phyloP scores from a whole-genome alignment of 2,329 filamentous ascomycete species.

The Eurotiales sp. region DNA sequence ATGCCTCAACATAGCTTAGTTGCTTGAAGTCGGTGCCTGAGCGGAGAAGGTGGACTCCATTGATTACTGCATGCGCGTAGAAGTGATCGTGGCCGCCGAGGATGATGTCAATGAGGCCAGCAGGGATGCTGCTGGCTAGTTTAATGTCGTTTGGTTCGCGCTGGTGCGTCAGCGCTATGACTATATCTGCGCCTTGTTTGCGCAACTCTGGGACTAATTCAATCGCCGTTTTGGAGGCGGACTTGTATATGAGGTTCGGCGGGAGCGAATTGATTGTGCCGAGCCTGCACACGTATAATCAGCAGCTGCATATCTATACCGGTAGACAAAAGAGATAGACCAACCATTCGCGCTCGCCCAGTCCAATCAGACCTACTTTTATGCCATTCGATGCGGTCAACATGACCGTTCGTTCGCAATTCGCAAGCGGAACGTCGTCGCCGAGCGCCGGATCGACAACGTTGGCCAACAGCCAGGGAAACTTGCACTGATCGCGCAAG shows the following conservation, averaged over 20 bases:
- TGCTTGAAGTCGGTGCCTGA: slow-evolving; percentile 92
- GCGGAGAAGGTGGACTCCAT: slow-evolving; percentile 77
- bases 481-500: slow-evolving; percentile 69
- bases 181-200: slow-evolving; percentile 73
- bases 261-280: slow-evolving; percentile 84
- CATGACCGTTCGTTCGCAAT: slow-evolving; percentile 71
- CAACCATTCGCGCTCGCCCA: slow-evolving; percentile 80
- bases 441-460: slow-evolving; percentile 80
- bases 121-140: slow-evolving; percentile 66
- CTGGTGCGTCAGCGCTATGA: slow-evolving; percentile 80
- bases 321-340: slow-evolving; percentile 1
- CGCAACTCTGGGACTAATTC: slow-evolving; percentile 71
- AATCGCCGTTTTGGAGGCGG: slow-evolving; percentile 69
- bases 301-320: background rate
- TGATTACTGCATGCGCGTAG: slow-evolving; percentile 73
- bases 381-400: slow-evolving; percentile 77
- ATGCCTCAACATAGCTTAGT: slow-evolving; percentile 78
- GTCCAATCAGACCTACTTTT: slow-evolving; percentile 78
- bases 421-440: slow-evolving; percentile 68
- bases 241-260: slow-evolving; percentile 76
- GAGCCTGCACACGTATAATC: slow-evolving; percentile 47
- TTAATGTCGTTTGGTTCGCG: slow-evolving; percentile 88
- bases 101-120: slow-evolving; percentile 76
- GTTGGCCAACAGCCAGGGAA: slow-evolving; percentile 88
- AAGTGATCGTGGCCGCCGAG: slow-evolving; percentile 89